A percentile compares a stretch with the other conserved stretches of the same genome.
Conservation (phyloP, 2,329 filamentous ascomycete species). For the Lasiodiplodia sp. region DNA sequence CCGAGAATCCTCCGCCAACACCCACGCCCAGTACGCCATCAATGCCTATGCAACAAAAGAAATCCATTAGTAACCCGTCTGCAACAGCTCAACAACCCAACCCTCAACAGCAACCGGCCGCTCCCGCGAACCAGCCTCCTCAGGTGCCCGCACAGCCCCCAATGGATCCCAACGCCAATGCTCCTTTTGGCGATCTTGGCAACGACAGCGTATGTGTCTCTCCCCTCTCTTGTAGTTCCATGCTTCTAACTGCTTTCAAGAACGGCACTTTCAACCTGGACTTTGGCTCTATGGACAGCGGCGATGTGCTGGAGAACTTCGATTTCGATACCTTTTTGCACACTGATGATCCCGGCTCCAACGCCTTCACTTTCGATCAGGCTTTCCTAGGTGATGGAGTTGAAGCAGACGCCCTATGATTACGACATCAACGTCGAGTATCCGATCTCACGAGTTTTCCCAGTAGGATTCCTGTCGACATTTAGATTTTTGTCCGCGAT, state of each 20-base stretch:
- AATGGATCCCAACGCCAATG: slow-evolving; percentile 43
- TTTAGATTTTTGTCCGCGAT: slow-evolving; percentile 26
- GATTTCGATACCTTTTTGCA: slow-evolving; percentile 73
- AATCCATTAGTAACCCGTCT: slow-evolving; percentile 46
- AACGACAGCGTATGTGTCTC: slow-evolving; percentile 42
- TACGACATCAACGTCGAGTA: slow-evolving; percentile 15
- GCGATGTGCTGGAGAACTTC: slow-evolving; percentile 73
- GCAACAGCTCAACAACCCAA: slow-evolving; percentile 42
- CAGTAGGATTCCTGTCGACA: slow-evolving; percentile 12
- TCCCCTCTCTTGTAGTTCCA: not conserved
- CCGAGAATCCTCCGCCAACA: slow-evolving; percentile 51
- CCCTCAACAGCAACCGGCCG: slow-evolving; percentile 43
- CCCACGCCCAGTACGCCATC: slow-evolving; percentile 58
- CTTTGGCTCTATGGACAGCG: slow-evolving; percentile 56
- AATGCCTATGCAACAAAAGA: slow-evolving; percentile 52
- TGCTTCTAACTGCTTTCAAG: slow-evolving; percentile 43
- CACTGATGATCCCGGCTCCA: slow-evolving; percentile 49
- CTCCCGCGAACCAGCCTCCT: slow-evolving; percentile 30
- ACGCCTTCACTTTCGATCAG: slow-evolving; percentile 21
- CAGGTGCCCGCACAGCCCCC: slow-evolving; percentile 35
- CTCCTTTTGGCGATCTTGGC: slow-evolving; percentile 50
- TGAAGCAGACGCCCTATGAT: slow-evolving; percentile 26
- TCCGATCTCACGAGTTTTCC: slow-evolving; percentile 24
- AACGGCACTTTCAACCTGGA: slow-evolving; percentile 47
- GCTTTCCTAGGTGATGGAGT: slow-evolving; percentile 21